Conservation (phyloP, 2,329 filamentous ascomycete genomes). For the Endocalyx cinctus region DNA sequence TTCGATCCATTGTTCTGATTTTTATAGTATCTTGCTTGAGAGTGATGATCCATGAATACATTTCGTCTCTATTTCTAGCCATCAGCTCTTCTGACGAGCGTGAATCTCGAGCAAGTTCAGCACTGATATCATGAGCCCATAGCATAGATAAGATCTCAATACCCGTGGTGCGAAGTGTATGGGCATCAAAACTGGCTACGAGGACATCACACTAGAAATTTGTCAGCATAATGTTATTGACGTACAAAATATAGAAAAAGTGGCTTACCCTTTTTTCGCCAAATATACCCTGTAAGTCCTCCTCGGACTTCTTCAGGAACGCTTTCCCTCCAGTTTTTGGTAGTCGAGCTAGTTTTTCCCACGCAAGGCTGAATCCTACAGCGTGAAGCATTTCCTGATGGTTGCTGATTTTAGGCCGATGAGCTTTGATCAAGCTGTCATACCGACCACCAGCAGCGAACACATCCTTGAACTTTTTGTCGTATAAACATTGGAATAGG, state of each 20-base stretch:
- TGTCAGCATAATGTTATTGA: conserved; percentile 14
- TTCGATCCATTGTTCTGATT: conserved; percentile 71
- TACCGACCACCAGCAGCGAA: conserved; percentile 94
- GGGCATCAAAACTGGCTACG: conserved; percentile 79
- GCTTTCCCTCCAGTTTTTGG: conserved; percentile 49
- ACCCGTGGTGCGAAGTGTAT: conserved; percentile 69
- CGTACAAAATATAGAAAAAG: not conserved
- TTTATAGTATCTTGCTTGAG: conserved; percentile 79
- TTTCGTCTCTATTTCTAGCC: conserved; percentile 69
- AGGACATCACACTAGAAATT: conserved; percentile 72
- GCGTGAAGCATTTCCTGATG: conserved; percentile 67
- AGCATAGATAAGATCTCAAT: conserved; percentile 73
- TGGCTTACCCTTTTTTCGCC: conserved; percentile 57
- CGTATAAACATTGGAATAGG: conserved; percentile 86
- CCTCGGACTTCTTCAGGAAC: conserved; percentile 66
- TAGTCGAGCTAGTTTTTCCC: conserved; percentile 74
- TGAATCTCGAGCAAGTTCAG: conserved; percentile 79
- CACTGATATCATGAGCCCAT: conserved; percentile 80
- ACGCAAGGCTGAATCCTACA: conserved; percentile 87
- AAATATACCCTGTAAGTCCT: conserved; percentile 58
- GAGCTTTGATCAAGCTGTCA: conserved; percentile 81
- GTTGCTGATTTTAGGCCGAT: conserved; percentile 64
- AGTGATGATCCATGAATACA: conserved; percentile 82
- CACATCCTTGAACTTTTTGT: conserved; percentile 76
- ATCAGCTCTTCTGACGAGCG: conserved; percentile 76